Percentiles rank a stretch among this genome's conserved stretches.
phyloP scores from a whole-genome alignment of 345 rosid species.

The Ailanthus altissimus region DNA sequence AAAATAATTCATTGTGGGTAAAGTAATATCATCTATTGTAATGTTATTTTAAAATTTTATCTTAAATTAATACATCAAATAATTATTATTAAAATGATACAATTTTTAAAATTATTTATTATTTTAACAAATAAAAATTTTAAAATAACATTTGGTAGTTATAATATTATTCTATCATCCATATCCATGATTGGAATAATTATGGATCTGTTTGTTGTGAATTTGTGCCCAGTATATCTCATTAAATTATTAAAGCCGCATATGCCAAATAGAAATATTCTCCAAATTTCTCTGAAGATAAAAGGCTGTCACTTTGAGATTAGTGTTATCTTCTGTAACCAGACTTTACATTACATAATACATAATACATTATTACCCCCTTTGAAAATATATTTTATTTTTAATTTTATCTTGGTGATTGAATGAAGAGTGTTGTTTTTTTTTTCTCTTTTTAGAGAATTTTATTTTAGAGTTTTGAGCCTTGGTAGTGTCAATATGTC shows the following conservation, averaged over 20 bases:
- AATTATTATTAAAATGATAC: too few species aligned
- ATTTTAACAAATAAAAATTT: too few species aligned
- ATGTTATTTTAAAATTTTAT: too few species aligned
- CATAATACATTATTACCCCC: too few species aligned
- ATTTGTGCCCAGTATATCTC: slow-evolving; percentile 33
- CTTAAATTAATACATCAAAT: too few species aligned
- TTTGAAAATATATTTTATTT: background rate
- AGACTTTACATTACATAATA: background rate
- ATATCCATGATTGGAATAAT: slow-evolving; percentile 25
- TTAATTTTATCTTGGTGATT: background rate
- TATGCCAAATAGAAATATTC: slow-evolving; percentile 30
- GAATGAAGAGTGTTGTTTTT: background rate
- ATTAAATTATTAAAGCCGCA: slow-evolving; percentile 22
- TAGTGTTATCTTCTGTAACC: background rate
- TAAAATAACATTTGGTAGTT: too few species aligned
- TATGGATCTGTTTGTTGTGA: slow-evolving; percentile 23
- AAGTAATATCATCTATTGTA: too few species aligned
- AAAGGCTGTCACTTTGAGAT: slow-evolving; percentile 1
- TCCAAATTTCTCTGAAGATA: background rate
- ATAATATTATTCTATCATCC: too few species aligned
- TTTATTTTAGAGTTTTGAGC: slow-evolving; percentile 8
- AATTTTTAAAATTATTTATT: too few species aligned
- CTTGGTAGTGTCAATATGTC: slow-evolving; percentile 40
- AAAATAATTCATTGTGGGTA: too few species aligned
- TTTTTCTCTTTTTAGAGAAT: background rate